phyloP scores from a whole-genome alignment of 306 rosid species.

The Rosa multiflora region DNA sequence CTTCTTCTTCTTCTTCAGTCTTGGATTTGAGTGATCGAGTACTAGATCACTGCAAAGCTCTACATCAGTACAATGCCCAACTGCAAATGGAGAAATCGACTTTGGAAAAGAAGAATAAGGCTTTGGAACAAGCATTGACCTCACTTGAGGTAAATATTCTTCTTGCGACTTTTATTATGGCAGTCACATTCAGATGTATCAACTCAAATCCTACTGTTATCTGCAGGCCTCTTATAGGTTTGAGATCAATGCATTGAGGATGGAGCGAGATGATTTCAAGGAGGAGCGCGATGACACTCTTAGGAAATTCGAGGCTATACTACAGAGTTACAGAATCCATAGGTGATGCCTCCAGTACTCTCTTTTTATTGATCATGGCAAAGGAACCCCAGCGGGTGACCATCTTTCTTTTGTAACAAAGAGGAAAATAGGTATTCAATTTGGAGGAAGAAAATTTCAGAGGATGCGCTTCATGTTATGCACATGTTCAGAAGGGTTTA shows the following conservation, averaged over 20 bases:
- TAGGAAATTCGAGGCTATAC: neutral
- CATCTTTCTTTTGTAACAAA: neutral
- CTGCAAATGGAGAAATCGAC: neutral
- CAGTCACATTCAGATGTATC: neutral
- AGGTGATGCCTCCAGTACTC: neutral
- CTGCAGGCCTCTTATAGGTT: neutral
- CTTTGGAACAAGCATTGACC: neutral
- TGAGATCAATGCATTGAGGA: neutral
- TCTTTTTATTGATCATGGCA: neutral
- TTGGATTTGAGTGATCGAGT: neutral
- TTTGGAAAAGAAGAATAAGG: neutral
- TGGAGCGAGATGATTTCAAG: neutral
- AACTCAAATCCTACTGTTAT: neutral
- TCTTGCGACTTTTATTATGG: neutral
- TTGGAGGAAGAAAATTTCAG: neutral
- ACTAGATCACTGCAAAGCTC: neutral
- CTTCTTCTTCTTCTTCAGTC: neutral
- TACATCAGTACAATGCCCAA: neutral
- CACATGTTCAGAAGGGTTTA: neutral
- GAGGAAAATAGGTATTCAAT: neutral
- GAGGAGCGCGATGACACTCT: neutral
- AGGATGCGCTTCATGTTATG: neutral
- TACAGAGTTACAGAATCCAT: neutral
- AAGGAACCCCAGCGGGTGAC: neutral
- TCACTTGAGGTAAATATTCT: neutral